Evolutionary conservation across 192 early-diverging fungal genomes (phyloP), one percentile per base, ranked within the genome.

Genomic region (Neocallimastix lanati): DNA sequence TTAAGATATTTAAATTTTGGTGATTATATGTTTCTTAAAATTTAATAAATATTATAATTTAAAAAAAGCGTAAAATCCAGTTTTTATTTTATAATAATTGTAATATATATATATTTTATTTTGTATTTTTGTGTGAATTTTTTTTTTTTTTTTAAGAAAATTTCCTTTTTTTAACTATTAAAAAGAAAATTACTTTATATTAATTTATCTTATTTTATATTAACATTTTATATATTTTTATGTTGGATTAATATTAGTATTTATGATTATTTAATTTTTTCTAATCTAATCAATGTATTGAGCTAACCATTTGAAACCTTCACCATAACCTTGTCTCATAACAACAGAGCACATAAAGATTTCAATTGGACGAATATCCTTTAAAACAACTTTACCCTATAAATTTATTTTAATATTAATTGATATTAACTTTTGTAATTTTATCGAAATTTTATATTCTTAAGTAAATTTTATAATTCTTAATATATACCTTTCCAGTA

Each of bases 261-360:
- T 27, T 67, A 67, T 27, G 50, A 7, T n/a, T 67, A 11, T 67
- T 21, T n/a, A 21, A 67, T 33, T 25, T 4, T 11, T 15, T 67
- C 50, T 67, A 67, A 67, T 67, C 80, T 80, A 80, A 30, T 35
- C 29, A 78, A 80, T 80, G 80, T 80, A 80, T 28, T 80, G 30
- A 28, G 40, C 30, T 78, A 80, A 37, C 80, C 80, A 80, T 14
- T 76, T 76, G 77, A 80, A 80, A 28, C 94, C 97, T 83, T 97
- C 97, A 79, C 96, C 96, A 85, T 99, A 99, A 85, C 97, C 97
- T 88, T 96, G 94, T 87, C 93, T 92, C 93, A 96, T 95, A 76
- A 96, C 94, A 27, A 99, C 94, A 29, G 96, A 98, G 90, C 96
- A 97, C 97, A 99, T 99, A 84, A 96, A 99, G 78, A 99, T 90